phyloP scores from a whole-genome alignment of 2,329 filamentous ascomycete species.

The Sarocladiaceae sp. region DNA sequence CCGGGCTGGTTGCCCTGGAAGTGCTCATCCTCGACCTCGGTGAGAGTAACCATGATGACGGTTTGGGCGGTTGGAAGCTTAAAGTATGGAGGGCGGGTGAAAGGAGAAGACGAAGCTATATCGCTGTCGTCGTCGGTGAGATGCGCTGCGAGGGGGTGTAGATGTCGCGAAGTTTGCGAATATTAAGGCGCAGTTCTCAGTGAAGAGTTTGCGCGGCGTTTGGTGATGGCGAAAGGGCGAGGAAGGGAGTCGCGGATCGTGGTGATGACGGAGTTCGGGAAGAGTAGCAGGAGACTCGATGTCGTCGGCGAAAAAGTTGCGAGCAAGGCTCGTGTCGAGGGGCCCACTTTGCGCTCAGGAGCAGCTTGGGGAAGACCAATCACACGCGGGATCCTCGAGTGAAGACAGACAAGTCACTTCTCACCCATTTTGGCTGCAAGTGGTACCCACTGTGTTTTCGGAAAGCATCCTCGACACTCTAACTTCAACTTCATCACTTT shows the following conservation, averaged over 20 bases:
- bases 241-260: background rate
- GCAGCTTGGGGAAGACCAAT: background rate
- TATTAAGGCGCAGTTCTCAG: background rate
- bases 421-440: background rate
- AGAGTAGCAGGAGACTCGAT: conserved; percentile 1
- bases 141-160: background rate
- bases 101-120: background rate
- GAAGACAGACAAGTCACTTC: background rate
- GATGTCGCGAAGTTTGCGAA: background rate
- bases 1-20: conserved; percentile 69
- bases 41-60: conserved; percentile 84
- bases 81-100: background rate
- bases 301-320: conserved; percentile 10
- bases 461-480: too few species aligned
- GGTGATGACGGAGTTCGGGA: background rate
- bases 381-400: background rate
- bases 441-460: too few species aligned
- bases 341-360: conserved; percentile 3
- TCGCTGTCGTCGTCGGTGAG: background rate
- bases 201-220: conserved; percentile 2
- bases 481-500: too few species aligned
- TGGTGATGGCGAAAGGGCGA: background rate
- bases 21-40: conserved; percentile 95
- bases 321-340: conserved; percentile 2
- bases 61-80: conserved; percentile 12